A percentile compares a stretch with the other conserved stretches of the same genome.
phyloP scores from a whole-genome alignment of 208 protist genomes.

The Angomonas ambiguus region DNA sequence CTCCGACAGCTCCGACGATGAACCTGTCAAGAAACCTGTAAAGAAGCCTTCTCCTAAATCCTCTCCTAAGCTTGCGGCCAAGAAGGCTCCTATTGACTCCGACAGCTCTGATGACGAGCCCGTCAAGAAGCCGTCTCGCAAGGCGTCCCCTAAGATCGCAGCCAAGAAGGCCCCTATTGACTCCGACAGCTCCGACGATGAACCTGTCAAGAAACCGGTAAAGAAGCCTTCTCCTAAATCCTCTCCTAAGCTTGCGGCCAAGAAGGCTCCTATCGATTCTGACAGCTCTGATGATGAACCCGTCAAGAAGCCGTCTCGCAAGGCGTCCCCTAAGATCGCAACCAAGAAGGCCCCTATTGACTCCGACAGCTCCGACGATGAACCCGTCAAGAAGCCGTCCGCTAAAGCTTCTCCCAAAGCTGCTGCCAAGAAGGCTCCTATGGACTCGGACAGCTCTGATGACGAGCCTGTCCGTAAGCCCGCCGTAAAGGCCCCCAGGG shows the following conservation, averaged over 20 bases:
- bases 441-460: constrained; percentile 11
- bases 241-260: constrained; percentile 30
- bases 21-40: constrained; percentile 23
- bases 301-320: constrained; percentile 44
- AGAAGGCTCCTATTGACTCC: constrained; percentile 19
- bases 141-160: constrained; percentile 42
- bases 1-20: constrained; percentile 13
- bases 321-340: constrained; percentile 42
- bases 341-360: constrained; percentile 34
- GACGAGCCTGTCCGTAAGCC: constrained; percentile 25
- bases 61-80: constrained; percentile 30
- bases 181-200: constrained; percentile 19
- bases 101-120: constrained; percentile 63
- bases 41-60: constrained; percentile 22
- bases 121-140: constrained; percentile 44
- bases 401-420: constrained; percentile 29
- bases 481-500: constrained; percentile 13
- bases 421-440: constrained; percentile 26
- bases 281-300: constrained; percentile 63
- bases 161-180: constrained; percentile 34
- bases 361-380: constrained; percentile 19
- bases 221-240: constrained; percentile 23
- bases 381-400: constrained; percentile 21
- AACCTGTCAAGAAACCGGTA: constrained; percentile 24
- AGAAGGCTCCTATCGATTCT: constrained; percentile 19